Percentiles rank a stretch among this genome's conserved stretches.
Conservation (phyloP, 1,284 basidiomycete species). For the Bondarzewia mesenterica region DNA sequence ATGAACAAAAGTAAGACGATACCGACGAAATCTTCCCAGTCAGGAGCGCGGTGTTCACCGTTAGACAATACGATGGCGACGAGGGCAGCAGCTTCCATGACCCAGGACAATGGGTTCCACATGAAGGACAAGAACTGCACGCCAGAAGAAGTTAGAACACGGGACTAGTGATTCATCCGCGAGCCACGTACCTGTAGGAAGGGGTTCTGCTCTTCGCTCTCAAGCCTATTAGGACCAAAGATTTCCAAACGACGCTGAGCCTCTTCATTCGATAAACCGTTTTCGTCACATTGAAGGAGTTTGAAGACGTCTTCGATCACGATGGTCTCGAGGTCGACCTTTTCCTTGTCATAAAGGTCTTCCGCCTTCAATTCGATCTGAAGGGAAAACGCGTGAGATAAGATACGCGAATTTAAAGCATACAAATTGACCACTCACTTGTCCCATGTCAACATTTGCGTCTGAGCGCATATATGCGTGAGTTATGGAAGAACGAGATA, state of each 20-base stretch:
- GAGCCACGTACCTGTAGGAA: constrained; percentile 73
- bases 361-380: constrained; percentile 88
- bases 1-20: constrained; percentile 87
- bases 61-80: constrained; percentile 97
- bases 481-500: constrained; percentile 8
- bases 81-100: constrained; percentile 97
- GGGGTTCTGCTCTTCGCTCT: constrained; percentile 82
- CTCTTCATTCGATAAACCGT: constrained; percentile 74
- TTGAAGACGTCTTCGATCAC: constrained; percentile 97
- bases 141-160: constrained; percentile 17
- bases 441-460: constrained; percentile 82
- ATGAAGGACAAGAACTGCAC: constrained; percentile 89
- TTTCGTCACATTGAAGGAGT: constrained; percentile 83
- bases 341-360: constrained; percentile 97
- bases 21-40: constrained; percentile 98
- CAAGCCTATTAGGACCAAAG: constrained; percentile 96
- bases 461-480: constrained; percentile 33
- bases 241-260: constrained; percentile 82
- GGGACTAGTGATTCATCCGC: constrained; percentile 9
- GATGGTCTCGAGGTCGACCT: constrained; percentile 96
- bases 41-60: constrained; percentile 79
- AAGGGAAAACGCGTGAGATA: constrained; percentile 8
- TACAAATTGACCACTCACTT: constrained; percentile 33
- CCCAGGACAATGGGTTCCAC: constrained; percentile 99
- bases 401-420: background rate